A percentile compares a stretch with the other conserved stretches of the same genome.
phyloP scores from a whole-genome alignment of 805 yeast species.

The Wickerhamomyces chaumierensis region DNA sequence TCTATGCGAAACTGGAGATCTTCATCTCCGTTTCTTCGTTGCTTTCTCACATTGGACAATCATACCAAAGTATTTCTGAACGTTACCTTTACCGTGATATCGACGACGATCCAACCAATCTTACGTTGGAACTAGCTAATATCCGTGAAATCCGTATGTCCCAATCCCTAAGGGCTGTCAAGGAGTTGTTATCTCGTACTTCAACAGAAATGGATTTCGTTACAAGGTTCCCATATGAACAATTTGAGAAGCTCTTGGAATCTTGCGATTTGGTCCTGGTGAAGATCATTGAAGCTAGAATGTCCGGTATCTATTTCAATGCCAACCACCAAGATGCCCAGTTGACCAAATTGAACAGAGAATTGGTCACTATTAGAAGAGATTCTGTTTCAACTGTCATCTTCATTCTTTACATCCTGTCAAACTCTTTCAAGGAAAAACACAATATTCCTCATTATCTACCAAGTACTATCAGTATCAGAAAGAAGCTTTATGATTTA shows the following conservation, averaged over 20 bases:
- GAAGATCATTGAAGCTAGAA: constrained; percentile 35
- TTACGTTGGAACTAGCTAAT: constrained; percentile 30
- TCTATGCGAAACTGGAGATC: constrained; percentile 31
- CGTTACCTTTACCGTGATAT: constrained; percentile 36
- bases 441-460: constrained; percentile 29
- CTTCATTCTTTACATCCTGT: constrained; percentile 28
- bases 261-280: constrained; percentile 30
- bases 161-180: constrained; percentile 29
- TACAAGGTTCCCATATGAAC: constrained; percentile 22
- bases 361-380: constrained; percentile 31
- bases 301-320: constrained; percentile 34
- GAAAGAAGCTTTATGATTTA: constrained; percentile 31
- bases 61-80: constrained; percentile 36
- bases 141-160: constrained; percentile 38
- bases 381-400: constrained; percentile 37
- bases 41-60: constrained; percentile 30
- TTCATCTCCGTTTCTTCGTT: constrained; percentile 27
- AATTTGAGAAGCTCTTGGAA: constrained; percentile 24
- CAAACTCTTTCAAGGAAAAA: constrained; percentile 29
- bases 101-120: constrained; percentile 34
- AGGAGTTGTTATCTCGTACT: constrained; percentile 25
- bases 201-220: constrained; percentile 25
- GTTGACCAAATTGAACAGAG: constrained; percentile 22
- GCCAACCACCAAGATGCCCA: constrained; percentile 32
- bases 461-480: constrained; percentile 31